Evolutionary conservation across 2,329 filamentous ascomycete genomes (phyloP), one percentile per base, ranked within the genome.

Genomic region (Lanzia echinophila): DNA sequence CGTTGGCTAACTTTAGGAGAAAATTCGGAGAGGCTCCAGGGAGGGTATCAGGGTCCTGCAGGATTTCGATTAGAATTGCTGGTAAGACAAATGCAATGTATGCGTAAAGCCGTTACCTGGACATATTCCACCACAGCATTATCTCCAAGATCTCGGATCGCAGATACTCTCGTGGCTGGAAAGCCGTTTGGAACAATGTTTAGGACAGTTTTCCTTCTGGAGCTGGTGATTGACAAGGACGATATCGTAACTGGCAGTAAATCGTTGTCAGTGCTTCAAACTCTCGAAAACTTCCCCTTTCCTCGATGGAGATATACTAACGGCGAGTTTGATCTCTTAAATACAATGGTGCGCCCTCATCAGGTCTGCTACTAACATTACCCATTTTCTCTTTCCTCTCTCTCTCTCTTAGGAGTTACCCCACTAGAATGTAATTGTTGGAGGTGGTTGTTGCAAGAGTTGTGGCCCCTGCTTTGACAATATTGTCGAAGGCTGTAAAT

Each of bases 281-380:
- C 17, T 50, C 33, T 34, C 7, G 2, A 22, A 22, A 44, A 44
- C 7, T n/a, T 11, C 19, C 10, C 8, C 24, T 15, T 33, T n/a
- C 6, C 6, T 20, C 34, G 31, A 56, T 57, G 52, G 57, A 57
- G 55, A 65, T 65, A 75, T 65, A 75, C 86, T 69, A 79, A 97
- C 94, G 83, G 79, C 90, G 84, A 70, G 82, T 88, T 77, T 96
- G 94, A 70, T 99, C 94, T 75, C 88, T 87, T 69, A 97, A 77
- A 71, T 87, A 95, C 69, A 97, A 76, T 65, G 82, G 74, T 64
- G 83, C 79, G 69, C 84, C 88, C 67, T 96, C 91, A 65, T 95
- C 91, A 66, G 86, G 84, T 72, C 84, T 87, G 78, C 91, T 96
- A 71, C 83, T 86, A 72, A 96, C 85, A 76, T 87, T 90, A 69